Evolutionary conservation across 1,284 basidiomycete species (phyloP).

Genomic region (Spongispora temasekensis): DNA sequence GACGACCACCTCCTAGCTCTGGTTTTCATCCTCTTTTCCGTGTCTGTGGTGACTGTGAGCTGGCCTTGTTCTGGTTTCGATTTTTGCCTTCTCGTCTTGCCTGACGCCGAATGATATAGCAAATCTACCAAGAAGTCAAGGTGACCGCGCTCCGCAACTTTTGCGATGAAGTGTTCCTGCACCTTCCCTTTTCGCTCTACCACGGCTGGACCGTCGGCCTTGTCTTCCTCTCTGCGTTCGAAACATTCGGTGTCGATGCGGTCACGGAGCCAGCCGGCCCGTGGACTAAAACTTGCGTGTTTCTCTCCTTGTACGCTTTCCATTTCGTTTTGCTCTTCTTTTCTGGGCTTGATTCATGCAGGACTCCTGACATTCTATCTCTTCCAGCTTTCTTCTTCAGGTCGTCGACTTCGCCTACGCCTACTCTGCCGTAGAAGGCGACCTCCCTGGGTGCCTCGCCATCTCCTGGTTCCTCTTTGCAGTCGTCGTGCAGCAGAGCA

Average conservation of each 20-base stretch:
- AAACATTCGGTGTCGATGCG: conserved; percentile 87
- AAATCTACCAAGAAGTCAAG: conserved; percentile 93
- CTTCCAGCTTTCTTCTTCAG: conserved; percentile 77
- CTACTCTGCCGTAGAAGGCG: conserved; percentile 86
- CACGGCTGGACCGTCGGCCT: conserved; percentile 94
- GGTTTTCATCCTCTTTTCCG: conserved; percentile 81
- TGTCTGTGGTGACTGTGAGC: conserved; percentile 70
- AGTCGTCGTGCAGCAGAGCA: conserved; percentile 74
- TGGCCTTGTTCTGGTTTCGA: not conserved
- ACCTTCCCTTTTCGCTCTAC: conserved; percentile 89
- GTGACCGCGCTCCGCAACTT: conserved; percentile 64
- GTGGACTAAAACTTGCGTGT: conserved; percentile 91
- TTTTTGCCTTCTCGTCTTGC: conserved; percentile 2
- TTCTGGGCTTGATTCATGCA: not conserved
- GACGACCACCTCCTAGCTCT: conserved; percentile 55
- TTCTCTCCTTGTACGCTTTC: conserved; percentile 67
- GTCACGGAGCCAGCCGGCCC: conserved; percentile 68
- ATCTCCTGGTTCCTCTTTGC: conserved; percentile 87
- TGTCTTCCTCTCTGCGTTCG: conserved; percentile 85
- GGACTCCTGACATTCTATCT: not conserved
- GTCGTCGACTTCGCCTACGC: conserved; percentile 88
- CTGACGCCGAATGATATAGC: conserved; percentile 45
- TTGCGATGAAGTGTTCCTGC: conserved; percentile 78
- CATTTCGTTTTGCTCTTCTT: not conserved
- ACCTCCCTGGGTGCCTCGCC: conserved; percentile 85